These are phyloP conservation scores for Coix lacrymajobi DNA, from an alignment of 176 grass and related monocot species.

Conservation along the genomic window DNA sequence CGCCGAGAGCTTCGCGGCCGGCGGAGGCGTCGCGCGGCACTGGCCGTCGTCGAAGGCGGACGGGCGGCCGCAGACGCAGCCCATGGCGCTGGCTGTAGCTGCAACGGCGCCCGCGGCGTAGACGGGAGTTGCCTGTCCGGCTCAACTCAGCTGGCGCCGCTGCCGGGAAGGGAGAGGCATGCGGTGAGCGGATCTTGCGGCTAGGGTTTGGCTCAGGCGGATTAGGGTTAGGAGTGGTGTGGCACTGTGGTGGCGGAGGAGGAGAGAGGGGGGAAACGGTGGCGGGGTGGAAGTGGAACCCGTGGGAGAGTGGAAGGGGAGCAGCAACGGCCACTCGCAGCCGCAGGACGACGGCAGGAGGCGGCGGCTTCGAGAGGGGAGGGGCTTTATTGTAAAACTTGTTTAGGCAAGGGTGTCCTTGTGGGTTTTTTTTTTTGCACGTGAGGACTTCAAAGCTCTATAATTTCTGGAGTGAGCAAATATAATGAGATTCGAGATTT, in stretches of 20 bases:
- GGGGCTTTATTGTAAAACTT: not conserved
- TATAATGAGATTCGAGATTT: not conserved
- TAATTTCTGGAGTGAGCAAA: not conserved
- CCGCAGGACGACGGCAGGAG: not conserved
- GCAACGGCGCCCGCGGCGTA: not conserved
- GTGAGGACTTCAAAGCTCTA: not conserved
- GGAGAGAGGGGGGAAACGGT: not conserved
- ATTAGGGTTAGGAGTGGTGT: conserved; percentile 24
- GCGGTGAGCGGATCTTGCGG: conserved; percentile 9
- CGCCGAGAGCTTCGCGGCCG: conserved; percentile 36
- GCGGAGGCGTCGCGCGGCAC: not conserved
- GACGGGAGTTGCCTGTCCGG: not conserved
- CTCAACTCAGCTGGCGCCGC: conserved; percentile 11
- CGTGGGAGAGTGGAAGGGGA: conserved; percentile 14
- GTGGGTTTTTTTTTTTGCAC: not conserved
- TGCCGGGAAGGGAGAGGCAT: conserved; percentile 18
- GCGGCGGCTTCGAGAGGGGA: not conserved
- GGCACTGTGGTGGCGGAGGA: not conserved
- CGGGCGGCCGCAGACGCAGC: conserved; percentile 68
- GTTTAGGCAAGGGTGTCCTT: not conserved
- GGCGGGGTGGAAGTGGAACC: conserved; percentile 25
- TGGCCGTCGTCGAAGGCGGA: conserved; percentile 33
- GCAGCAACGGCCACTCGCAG: conserved; percentile 36
- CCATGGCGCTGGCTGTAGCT: conserved; percentile 34
- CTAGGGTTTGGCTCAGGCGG: not conserved